Percentiles rank a stretch among this genome's conserved stretches.
Conservation (phyloP, 768 basidiomycete genomes). For the Collybiopsis confluens region DNA sequence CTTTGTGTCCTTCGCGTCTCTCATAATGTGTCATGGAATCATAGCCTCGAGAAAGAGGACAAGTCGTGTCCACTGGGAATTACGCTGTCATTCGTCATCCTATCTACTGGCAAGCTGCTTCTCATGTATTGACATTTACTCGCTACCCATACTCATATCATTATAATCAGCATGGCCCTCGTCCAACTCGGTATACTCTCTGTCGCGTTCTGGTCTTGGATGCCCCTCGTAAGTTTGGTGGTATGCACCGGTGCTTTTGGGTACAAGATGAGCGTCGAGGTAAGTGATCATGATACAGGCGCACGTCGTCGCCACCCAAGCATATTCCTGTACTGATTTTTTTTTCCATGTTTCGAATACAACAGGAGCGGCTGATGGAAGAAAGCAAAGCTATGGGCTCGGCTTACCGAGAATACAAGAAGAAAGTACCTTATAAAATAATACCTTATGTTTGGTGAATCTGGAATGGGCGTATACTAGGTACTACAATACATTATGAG, state of each 20-base stretch:
- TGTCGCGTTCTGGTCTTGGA: conserved; percentile 30
- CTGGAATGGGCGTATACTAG: neutral
- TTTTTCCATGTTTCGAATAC: neutral
- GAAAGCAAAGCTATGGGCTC: conserved; percentile 17
- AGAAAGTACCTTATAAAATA: conserved; percentile 21
- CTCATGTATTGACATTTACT: neutral
- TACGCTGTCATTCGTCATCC: conserved; percentile 35
- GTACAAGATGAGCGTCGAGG: conserved; percentile 30
- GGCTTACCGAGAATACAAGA: conserved; percentile 27
- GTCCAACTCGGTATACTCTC: conserved; percentile 20
- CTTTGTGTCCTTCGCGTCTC: neutral
- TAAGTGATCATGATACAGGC: too few species aligned
- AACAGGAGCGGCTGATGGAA: conserved; percentile 25
- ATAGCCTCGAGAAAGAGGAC: conserved; percentile 26
- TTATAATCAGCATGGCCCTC: conserved; percentile 15
- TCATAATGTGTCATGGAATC: too few species aligned
- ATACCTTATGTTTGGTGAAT: conserved; percentile 23
- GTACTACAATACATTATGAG: too few species aligned
- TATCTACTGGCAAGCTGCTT: conserved; percentile 22
- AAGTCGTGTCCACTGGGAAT: conserved; percentile 24
- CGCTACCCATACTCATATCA: too few species aligned
- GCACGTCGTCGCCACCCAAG: too few species aligned
- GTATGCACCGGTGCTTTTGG: conserved; percentile 22
- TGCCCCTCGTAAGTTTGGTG: conserved; percentile 22
- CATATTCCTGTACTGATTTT: too few species aligned